Evolutionary conservation across 139 green algal species (phyloP).

Genomic region (Coelastrella sp.): DNA sequence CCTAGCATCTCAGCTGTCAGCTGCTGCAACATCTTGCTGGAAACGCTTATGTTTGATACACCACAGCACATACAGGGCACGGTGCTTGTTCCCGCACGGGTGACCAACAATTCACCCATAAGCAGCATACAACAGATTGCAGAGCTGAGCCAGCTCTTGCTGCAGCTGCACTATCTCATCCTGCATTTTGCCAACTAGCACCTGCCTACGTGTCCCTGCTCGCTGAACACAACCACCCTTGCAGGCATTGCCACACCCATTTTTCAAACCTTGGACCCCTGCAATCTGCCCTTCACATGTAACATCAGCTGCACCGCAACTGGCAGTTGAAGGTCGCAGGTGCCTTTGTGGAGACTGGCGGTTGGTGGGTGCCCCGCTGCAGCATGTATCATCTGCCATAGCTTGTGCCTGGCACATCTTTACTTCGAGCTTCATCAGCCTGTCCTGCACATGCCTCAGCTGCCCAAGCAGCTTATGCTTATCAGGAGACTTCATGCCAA

Average conservation of each 20-base stretch:
- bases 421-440: constrained; percentile 19
- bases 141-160: neutral
- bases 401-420: constrained; percentile 31
- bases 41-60: no score
- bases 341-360: neutral
- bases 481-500: neutral
- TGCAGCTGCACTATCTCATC: constrained; percentile 20
- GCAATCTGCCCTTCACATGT: neutral
- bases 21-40: no score
- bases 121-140: neutral
- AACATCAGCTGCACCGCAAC: neutral
- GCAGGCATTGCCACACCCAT: neutral
- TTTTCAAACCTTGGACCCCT: neutral
- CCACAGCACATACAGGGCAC: no score
- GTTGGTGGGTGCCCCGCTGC: neutral
- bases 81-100: no score
- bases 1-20: no score
- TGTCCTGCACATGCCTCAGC: constrained; percentile 17
- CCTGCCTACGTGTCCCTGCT: neutral
- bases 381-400: neutral
- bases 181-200: constrained; percentile 23
- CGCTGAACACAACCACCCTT: constrained; percentile 15
- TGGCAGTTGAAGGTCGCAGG: neutral
- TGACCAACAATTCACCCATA: neutral
- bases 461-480: constrained; percentile 26